Evolutionary conservation across 441 rosid species (phyloP), one percentile per base, ranked within the genome.

Genomic region (Breynia disticha): DNA sequence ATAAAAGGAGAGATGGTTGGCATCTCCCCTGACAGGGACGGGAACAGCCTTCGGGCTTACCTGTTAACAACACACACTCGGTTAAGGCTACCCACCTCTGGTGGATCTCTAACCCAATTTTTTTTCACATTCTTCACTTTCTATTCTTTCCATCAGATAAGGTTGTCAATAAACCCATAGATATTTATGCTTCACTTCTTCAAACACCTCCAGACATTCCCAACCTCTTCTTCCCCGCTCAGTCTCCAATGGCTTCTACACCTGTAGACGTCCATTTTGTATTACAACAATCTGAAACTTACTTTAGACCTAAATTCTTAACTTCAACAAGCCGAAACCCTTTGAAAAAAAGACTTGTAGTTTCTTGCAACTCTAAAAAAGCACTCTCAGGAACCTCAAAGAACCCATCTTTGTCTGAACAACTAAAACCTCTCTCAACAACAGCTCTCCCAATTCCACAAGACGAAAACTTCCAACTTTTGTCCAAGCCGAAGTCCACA

Each of bases 401-500:
- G 43, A 77, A 28, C 54, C 76, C 88, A 42, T 82, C 98, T 69
- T 72, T 90, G 39, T 79, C 95, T 48, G 96, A 87, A 50, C 98
- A 87, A 55, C 96, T 87, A 52, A 79, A 71, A 73, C 85, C 90
- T 52, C 81, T 87, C 57, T 83, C 89, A 32, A 50, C 82, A 17
- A 79, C 90, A 41, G 79, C 82, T 7, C 83, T 87, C 43, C 68
- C 82, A 56, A 48, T 76, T n/a, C 62, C 72, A 35, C 39, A 35
- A 16, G 62, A 52, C 16, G 61, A 62, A 50, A 69, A 68, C 63
- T 59, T 76, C 53, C 71, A 66, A 6, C 65, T 77, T 72, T 62
- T 84, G 64, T 66, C 84, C 15, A 86, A 83, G 52, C 95, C 96
- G 5, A 85, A 87, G 70, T 86, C 98, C 50, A 84, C 77, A 3